phyloP scores from a whole-genome alignment of 257 asterid species.

The Plantago elongata region DNA sequence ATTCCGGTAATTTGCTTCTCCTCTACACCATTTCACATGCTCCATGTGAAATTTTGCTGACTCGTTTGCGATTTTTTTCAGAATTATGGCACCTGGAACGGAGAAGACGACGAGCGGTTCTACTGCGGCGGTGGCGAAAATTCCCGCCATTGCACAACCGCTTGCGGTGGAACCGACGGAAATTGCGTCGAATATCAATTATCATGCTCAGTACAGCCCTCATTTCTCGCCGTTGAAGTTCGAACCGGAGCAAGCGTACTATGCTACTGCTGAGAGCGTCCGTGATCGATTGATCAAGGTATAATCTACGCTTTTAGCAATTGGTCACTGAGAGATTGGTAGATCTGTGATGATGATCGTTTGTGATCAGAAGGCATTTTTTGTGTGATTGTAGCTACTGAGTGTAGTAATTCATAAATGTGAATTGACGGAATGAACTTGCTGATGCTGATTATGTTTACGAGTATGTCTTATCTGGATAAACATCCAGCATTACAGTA shows the following conservation, averaged over 20 bases:
- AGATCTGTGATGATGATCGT: neutral
- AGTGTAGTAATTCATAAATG: neutral
- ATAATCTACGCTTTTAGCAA: conserved; percentile 10
- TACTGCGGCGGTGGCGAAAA: conserved; percentile 28
- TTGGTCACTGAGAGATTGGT: neutral
- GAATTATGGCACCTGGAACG: conserved; percentile 41
- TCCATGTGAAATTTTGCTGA: neutral
- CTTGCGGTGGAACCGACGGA: conserved; percentile 53
- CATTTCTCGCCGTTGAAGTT: conserved; percentile 90
- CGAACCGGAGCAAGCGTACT: conserved; percentile 89
- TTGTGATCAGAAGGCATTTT: neutral
- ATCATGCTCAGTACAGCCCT: conserved; percentile 85
- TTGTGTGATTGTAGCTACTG: no score
- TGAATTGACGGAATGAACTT: neutral
- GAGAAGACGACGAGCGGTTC: conserved; percentile 35
- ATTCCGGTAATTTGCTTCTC: conserved; percentile 1
- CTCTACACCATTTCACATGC: neutral
- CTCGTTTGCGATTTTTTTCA: conserved; percentile 10
- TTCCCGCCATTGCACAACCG: conserved; percentile 73
- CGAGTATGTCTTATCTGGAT: no score
- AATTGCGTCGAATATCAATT: conserved; percentile 84
- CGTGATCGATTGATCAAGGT: conserved; percentile 90
- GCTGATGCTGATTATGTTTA: neutral
- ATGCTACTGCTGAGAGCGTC: conserved; percentile 93
- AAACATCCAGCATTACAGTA: neutral